phyloP scores from a whole-genome alignment of 2,329 filamentous ascomycete genomes.

The Didymella glomerata region DNA sequence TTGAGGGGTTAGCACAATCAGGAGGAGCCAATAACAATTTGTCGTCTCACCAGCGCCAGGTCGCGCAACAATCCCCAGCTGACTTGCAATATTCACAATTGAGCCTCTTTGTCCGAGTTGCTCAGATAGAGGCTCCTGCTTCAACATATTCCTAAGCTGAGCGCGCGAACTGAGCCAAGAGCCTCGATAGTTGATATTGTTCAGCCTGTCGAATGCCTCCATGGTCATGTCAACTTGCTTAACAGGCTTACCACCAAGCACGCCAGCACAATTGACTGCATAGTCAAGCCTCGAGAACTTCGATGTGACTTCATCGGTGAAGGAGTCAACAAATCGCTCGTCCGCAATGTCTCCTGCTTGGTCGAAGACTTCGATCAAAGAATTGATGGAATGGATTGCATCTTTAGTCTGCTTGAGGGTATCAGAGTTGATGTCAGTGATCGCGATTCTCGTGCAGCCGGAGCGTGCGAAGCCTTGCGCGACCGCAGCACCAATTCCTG shows the following conservation, averaged over 20 bases:
- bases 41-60: slow-evolving; percentile 33
- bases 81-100: slow-evolving; percentile 65
- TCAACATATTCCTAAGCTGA: slow-evolving; percentile 61
- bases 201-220: slow-evolving; percentile 62
- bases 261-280: slow-evolving; percentile 64
- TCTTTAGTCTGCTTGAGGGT: slow-evolving; percentile 49
- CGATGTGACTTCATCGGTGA: slow-evolving; percentile 50
- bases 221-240: slow-evolving; percentile 59
- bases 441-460: slow-evolving; percentile 62
- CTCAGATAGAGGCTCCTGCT: slow-evolving; percentile 59
- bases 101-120: slow-evolving; percentile 49
- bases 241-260: slow-evolving; percentile 54
- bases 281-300: slow-evolving; percentile 63
- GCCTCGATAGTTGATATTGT: slow-evolving; percentile 65
- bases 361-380: slow-evolving; percentile 44
- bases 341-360: slow-evolving; percentile 61
- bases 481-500: slow-evolving; percentile 66
- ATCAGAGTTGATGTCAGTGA: slow-evolving; percentile 61
- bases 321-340: slow-evolving; percentile 54
- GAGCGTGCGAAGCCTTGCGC: slow-evolving; percentile 59
- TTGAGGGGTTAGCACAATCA: slow-evolving; percentile 13
- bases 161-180: slow-evolving; percentile 65
- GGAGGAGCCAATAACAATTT: too few relatives aligned
- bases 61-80: slow-evolving; percentile 56
- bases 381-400: slow-evolving; percentile 31